These are phyloP conservation scores for Bimuria novae-zelandiae DNA, from an alignment of 2,329 filamentous ascomycete genomes.

Conservation along the genomic window DNA sequence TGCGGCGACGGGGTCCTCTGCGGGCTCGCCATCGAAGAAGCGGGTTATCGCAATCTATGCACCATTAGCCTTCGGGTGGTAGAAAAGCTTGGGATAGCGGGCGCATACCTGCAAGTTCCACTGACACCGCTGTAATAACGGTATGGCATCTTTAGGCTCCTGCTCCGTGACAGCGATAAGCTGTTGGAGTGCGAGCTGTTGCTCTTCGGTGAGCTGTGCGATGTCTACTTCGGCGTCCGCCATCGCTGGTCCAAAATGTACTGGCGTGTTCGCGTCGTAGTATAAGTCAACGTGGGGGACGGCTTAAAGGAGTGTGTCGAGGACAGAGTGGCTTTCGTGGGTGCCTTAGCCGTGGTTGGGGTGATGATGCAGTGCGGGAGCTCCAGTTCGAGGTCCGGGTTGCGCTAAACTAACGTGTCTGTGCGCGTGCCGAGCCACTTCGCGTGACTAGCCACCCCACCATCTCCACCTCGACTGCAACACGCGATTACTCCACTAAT, in stretches of 20 bases:
- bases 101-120: slow-evolving; percentile 86
- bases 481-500: no score
- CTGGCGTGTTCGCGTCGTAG: not conserved
- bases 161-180: slow-evolving; percentile 89
- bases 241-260: slow-evolving; percentile 31
- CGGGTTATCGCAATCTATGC: slow-evolving; percentile 88
- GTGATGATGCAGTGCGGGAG: slow-evolving; percentile 1
- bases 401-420: no score
- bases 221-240: slow-evolving; percentile 58
- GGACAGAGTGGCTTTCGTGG: slow-evolving; percentile 6
- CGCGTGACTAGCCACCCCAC: no score
- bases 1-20: slow-evolving; percentile 75
- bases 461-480: no score
- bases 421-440: no score
- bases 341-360: not conserved
- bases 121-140: slow-evolving; percentile 81
- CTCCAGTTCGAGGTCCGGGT: not conserved
- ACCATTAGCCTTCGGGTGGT: slow-evolving; percentile 17
- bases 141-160: slow-evolving; percentile 73
- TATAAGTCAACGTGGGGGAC: not conserved
- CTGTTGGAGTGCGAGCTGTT: slow-evolving; percentile 85
- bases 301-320: not conserved
- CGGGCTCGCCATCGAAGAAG: slow-evolving; percentile 94
- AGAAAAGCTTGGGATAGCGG: not conserved
- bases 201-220: slow-evolving; percentile 71